These are phyloP conservation scores for Phialophora macrospora DNA, from an alignment of 2,329 filamentous ascomycete species.

Conservation along the genomic window DNA sequence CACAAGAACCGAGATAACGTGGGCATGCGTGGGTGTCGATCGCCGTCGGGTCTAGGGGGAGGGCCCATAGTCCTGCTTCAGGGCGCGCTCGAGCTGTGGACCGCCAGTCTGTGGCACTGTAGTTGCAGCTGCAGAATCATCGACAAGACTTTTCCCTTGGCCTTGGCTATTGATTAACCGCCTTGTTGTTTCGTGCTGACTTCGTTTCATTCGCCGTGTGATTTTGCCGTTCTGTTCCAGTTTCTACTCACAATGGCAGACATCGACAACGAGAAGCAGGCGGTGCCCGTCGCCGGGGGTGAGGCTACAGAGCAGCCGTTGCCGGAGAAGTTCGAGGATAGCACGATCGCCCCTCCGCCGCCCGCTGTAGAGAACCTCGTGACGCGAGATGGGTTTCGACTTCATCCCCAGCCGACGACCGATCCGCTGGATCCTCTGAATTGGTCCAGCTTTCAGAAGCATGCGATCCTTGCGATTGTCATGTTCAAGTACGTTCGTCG, in stretches of 20 bases:
- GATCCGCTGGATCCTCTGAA: constrained; percentile 62
- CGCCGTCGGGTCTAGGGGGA: not conserved
- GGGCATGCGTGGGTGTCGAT: not conserved
- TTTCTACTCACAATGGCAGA: constrained; percentile 16
- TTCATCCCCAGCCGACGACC: constrained; percentile 51
- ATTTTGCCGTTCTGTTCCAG: not conserved
- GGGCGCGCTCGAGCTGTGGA: not conserved
- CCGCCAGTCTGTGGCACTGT: not conserved
- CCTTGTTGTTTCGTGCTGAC: not conserved
- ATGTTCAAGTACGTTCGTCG: constrained; percentile 55
- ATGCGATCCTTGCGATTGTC: constrained; percentile 57
- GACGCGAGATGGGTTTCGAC: constrained; percentile 41
- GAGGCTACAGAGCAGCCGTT: not conserved
- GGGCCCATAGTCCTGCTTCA: not conserved
- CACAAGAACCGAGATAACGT: not conserved
- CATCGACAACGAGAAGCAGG: constrained; percentile 23
- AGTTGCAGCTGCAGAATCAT: not conserved
- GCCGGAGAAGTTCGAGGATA: constrained; percentile 34
- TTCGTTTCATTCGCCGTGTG: not conserved
- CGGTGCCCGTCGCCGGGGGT: not conserved
- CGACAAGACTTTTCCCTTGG: constrained; percentile 8
- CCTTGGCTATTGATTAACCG: not conserved
- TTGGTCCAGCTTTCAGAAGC: constrained; percentile 56
- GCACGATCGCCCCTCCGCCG: constrained; percentile 24
- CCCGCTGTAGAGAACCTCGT: constrained; percentile 28